Evolutionary conservation across 2,329 filamentous ascomycete genomes (phyloP).

Genomic region (Chrysosporium keratinophilum): DNA sequence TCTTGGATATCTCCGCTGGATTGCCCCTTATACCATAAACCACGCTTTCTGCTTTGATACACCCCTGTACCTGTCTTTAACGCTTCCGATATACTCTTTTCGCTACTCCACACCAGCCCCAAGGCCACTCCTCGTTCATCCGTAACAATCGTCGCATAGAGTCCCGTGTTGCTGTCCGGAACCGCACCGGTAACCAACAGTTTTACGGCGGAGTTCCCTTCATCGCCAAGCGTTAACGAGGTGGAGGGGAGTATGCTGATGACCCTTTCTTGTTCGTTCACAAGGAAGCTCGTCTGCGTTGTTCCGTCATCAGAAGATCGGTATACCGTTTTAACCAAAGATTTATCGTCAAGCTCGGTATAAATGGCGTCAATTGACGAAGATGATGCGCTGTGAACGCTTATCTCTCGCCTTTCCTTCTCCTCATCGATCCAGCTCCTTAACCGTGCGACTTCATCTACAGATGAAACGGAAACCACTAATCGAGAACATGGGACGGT

Average conservation of each 20-base stretch:
- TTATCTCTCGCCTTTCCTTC: constrained; percentile 28
- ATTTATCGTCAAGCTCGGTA: constrained; percentile 29
- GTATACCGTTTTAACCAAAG: constrained; percentile 31
- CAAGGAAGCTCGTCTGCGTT: constrained; percentile 41
- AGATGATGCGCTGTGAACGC: constrained; percentile 23
- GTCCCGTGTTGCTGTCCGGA: constrained; percentile 70
- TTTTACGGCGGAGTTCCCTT: constrained; percentile 53
- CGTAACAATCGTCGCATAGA: constrained; percentile 82
- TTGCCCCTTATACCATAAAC: constrained; percentile 92
- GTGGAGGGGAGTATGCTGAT: constrained; percentile 67
- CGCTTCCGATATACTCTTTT: constrained; percentile 79
- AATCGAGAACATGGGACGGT: constrained; percentile 47
- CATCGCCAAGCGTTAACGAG: constrained; percentile 56
- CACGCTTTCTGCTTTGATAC: constrained; percentile 91
- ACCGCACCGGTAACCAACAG: constrained; percentile 65
- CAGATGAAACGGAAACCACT: constrained; percentile 43
- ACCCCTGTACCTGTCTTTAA: constrained; percentile 72
- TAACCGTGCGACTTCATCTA: constrained; percentile 30
- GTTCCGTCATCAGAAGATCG: constrained; percentile 29
- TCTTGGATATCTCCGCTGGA: constrained; percentile 91
- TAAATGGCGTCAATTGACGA: constrained; percentile 25
- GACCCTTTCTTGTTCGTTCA: constrained; percentile 41
- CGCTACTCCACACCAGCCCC: constrained; percentile 87
- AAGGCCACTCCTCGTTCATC: constrained; percentile 77
- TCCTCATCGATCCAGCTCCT: constrained; percentile 33